A percentile compares a stretch with the other conserved stretches of the same genome.
Conservation (phyloP, 1,139 yeast species). For the Arxiozyma telluris region DNA sequence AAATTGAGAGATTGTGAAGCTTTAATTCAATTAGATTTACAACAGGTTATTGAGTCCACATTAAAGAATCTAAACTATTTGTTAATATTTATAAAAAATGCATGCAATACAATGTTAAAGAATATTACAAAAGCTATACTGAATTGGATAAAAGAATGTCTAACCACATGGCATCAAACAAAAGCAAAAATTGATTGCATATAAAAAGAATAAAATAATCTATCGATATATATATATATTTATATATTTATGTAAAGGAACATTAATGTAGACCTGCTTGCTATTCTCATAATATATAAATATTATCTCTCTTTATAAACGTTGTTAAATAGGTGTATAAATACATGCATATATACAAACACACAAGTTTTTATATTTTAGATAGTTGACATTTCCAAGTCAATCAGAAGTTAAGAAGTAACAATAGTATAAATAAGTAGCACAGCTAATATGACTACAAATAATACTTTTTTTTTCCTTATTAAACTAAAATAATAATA, state of each 20-base stretch:
- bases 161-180: slow-evolving; percentile 31
- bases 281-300: background rate
- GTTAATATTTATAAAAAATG: slow-evolving; percentile 18
- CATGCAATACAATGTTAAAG: slow-evolving; percentile 25
- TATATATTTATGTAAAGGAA: background rate
- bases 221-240: too few species aligned
- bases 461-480: background rate
- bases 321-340: background rate
- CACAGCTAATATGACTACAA: background rate
- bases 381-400: too few species aligned
- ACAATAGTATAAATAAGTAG: too few species aligned
- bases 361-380: too few species aligned
- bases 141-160: slow-evolving; percentile 27
- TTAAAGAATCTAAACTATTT: slow-evolving; percentile 20
- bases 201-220: background rate
- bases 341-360: background rate
- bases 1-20: slow-evolving; percentile 33
- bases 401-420: too few species aligned
- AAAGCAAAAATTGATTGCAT: slow-evolving; percentile 8
- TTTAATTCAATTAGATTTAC: slow-evolving; percentile 31
- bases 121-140: slow-evolving; percentile 24
- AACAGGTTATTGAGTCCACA: slow-evolving; percentile 30
- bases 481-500: background rate
- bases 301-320: background rate
- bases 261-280: background rate